Evolutionary conservation across 2,329 filamentous ascomycete genomes (phyloP).

Genomic region (Talaromyces funiculosus): DNA sequence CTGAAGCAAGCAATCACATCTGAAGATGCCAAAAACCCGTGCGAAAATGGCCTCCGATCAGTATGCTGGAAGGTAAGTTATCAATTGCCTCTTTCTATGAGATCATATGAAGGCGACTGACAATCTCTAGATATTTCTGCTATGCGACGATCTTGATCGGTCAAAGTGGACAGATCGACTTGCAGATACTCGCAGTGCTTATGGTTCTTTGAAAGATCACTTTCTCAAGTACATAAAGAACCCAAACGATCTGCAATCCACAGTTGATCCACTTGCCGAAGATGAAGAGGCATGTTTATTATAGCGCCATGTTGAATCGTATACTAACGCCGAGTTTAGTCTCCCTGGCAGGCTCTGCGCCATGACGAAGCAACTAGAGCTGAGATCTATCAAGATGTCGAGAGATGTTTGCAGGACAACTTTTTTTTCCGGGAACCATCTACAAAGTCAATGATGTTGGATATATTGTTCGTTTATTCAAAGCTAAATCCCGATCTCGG

Average conservation of each 20-base stretch:
- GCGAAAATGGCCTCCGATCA: conserved; percentile 69
- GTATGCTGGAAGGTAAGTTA: conserved; percentile 78
- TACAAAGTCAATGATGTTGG: conserved; percentile 74
- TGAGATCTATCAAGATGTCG: conserved; percentile 92
- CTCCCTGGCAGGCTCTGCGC: conserved; percentile 82
- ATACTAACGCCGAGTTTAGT: conserved; percentile 48
- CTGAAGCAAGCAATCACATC: conserved; percentile 60
- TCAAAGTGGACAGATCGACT: conserved; percentile 65
- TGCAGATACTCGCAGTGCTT: conserved; percentile 65
- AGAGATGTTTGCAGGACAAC: conserved; percentile 83
- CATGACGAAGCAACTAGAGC: conserved; percentile 76
- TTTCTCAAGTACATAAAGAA: conserved; percentile 78
- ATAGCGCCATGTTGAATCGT: conserved; percentile 34
- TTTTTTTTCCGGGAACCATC: conserved; percentile 76
- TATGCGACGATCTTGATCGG: conserved; percentile 63
- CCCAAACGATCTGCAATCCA: conserved; percentile 70
- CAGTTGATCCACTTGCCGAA: conserved; percentile 78
- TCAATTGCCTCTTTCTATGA: conserved; percentile 1
- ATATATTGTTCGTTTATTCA: conserved; percentile 90
- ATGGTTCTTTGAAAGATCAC: conserved; percentile 64
- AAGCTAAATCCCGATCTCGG: conserved; percentile 82
- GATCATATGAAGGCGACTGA: not conserved
- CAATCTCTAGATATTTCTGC: conserved; percentile 62
- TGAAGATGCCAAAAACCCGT: conserved; percentile 57
- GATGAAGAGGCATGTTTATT: conserved; percentile 56